These are phyloP conservation scores for Taphrina sp. DNA, from an alignment of 1,139 yeast species.

Conservation along the genomic window DNA sequence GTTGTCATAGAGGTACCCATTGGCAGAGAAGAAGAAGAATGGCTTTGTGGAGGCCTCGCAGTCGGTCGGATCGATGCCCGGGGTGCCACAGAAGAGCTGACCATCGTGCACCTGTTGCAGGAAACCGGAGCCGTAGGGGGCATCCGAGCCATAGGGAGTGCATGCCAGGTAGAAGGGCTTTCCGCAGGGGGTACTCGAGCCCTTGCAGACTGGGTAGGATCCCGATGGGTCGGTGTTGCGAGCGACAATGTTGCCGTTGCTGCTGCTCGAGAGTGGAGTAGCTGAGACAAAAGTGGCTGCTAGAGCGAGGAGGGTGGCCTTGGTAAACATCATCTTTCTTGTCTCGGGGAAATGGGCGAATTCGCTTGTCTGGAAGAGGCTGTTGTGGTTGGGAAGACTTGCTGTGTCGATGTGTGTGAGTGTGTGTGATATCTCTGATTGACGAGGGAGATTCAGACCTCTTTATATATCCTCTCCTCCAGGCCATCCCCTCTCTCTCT, in stretches of 20 bases:
- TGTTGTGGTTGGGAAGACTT: no score
- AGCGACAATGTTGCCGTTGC: no score
- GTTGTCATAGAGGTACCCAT: slow-evolving; percentile 29
- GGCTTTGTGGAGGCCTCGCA: slow-evolving; percentile 29
- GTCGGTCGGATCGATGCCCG: slow-evolving; percentile 17
- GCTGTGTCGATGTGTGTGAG: no score
- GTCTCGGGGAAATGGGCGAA: not conserved
- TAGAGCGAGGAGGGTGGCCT: slow-evolving; percentile 15
- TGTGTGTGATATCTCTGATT: no score
- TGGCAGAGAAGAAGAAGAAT: slow-evolving; percentile 24
- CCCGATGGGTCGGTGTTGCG: slow-evolving; percentile 26
- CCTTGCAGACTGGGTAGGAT: slow-evolving; percentile 19
- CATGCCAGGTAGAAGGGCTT: slow-evolving; percentile 25
- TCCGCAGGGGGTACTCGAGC: not conserved
- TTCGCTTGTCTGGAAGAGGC: no score
- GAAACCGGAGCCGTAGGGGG: slow-evolving; percentile 23
- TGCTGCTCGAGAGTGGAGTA: slow-evolving; percentile 22
- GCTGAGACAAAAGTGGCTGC: slow-evolving; percentile 21
- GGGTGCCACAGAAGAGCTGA: slow-evolving; percentile 18
- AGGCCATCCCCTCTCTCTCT: no score
- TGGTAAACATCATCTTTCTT: slow-evolving; percentile 5
- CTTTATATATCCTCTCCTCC: no score
- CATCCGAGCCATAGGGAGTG: slow-evolving; percentile 18
- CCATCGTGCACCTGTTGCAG: slow-evolving; percentile 28
- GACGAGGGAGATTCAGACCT: no score